Conservation (phyloP, 371 early-diverging fungal species). For the Apophysomyces elegans region DNA sequence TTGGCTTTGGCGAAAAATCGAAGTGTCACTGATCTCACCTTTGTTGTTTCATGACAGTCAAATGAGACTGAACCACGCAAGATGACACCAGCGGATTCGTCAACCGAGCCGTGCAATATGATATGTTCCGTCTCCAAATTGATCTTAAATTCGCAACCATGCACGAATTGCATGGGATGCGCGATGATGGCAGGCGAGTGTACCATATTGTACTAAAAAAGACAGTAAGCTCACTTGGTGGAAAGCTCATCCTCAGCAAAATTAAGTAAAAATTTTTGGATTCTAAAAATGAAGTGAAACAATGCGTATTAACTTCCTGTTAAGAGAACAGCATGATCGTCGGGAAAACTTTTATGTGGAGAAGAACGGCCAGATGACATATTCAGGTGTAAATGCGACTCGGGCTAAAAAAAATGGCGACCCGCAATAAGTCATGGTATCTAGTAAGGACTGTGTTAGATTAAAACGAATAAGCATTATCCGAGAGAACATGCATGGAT, state of each 20-base stretch:
- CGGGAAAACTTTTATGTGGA: slow-evolving; percentile 4
- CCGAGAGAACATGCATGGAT: too few relatives aligned
- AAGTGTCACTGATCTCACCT: slow-evolving; percentile 41
- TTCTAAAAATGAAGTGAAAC: not conserved
- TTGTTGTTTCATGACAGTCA: slow-evolving; percentile 45
- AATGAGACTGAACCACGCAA: slow-evolving; percentile 47
- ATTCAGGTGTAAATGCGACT: not conserved
- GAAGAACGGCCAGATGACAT: not conserved
- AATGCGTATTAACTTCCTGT: not conserved
- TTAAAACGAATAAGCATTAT: too few relatives aligned
- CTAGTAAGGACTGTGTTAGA: too few relatives aligned
- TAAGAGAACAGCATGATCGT: not conserved
- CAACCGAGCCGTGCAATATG: slow-evolving; percentile 46
- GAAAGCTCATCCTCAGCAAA: not conserved
- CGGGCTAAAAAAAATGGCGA: too few relatives aligned
- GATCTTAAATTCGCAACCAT: slow-evolving; percentile 44
- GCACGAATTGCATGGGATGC: slow-evolving; percentile 43
- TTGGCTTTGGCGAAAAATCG: slow-evolving; percentile 50
- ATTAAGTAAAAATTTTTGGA: not conserved
- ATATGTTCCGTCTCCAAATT: slow-evolving; percentile 44
- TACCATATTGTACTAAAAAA: slow-evolving; percentile 16
- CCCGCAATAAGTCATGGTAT: too few relatives aligned
- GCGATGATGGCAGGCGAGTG: slow-evolving; percentile 6
- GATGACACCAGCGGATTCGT: slow-evolving; percentile 54
- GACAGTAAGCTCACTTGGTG: not conserved